Conservation (phyloP, 2,329 filamentous ascomycete species). For the Bisporella sp. region DNA sequence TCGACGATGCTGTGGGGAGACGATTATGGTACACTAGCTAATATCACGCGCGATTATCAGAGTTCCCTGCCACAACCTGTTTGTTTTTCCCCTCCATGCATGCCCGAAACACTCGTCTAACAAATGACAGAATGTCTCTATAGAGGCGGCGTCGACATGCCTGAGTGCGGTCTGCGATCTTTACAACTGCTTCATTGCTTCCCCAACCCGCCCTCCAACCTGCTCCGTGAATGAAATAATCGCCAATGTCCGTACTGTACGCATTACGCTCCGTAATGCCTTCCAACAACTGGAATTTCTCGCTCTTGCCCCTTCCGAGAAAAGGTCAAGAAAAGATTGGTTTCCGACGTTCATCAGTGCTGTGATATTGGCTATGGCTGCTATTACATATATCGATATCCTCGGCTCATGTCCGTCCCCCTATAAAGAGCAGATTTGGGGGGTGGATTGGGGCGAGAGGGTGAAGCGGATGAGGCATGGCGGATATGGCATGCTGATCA, state of each 20-base stretch:
- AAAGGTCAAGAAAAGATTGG: slow-evolving; percentile 9
- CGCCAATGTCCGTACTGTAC: slow-evolving; percentile 8
- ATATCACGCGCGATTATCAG: slow-evolving; percentile 5
- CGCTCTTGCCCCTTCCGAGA: slow-evolving; percentile 9
- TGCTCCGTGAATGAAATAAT: slow-evolving; percentile 7
- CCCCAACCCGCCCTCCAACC: neutral
- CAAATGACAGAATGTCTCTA: slow-evolving; percentile 6
- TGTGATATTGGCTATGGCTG: slow-evolving; percentile 5
- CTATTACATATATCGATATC: slow-evolving; percentile 11
- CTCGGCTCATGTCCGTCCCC: slow-evolving; percentile 9
- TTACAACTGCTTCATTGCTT: slow-evolving; percentile 10
- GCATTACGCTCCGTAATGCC: slow-evolving; percentile 10
- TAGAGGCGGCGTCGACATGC: slow-evolving; percentile 9
- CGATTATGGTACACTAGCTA: slow-evolving; percentile 2
- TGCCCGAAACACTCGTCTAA: too few relatives aligned
- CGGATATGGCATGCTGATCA: slow-evolving; percentile 13
- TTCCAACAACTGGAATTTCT: slow-evolving; percentile 11
- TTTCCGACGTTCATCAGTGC: slow-evolving; percentile 12
- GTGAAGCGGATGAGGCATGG: slow-evolving; percentile 9
- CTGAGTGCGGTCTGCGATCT: slow-evolving; percentile 10
- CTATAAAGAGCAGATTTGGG: slow-evolving; percentile 13
- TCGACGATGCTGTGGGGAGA: slow-evolving; percentile 4
- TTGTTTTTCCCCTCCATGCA: too few relatives aligned
- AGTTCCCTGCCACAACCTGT: neutral
- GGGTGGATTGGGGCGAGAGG: slow-evolving; percentile 6